Evolutionary conservation across 768 basidiomycete genomes (phyloP).

Genomic region (Pleurotus sapidus): DNA sequence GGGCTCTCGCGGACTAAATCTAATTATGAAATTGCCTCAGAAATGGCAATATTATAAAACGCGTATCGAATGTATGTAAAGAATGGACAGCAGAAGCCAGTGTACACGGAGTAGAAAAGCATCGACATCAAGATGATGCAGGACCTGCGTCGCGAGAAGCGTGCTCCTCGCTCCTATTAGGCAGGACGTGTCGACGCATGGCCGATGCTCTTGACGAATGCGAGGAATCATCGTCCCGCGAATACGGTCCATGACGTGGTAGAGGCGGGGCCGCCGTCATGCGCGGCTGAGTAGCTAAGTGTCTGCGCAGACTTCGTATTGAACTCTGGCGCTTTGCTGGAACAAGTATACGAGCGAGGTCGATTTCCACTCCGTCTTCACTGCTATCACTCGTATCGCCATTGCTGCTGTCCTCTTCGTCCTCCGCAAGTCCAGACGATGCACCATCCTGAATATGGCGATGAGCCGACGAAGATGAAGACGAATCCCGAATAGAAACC

Average conservation of each 20-base stretch:
- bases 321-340: constrained; percentile 73
- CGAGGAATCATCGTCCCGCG: neutral
- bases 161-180: no score
- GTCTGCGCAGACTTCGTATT: constrained; percentile 67
- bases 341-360: constrained; percentile 64
- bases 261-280: neutral
- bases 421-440: constrained; percentile 15
- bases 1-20: no score
- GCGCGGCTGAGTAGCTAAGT: constrained; percentile 29
- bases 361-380: constrained; percentile 51
- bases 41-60: no score
- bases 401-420: constrained; percentile 17
- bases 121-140: no score
- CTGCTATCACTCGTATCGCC: constrained; percentile 35
- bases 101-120: no score
- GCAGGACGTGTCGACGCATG: neutral
- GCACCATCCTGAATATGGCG: neutral
- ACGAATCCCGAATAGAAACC: neutral
- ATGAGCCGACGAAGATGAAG: neutral
- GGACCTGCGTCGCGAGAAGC: no score
- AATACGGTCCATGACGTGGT: neutral
- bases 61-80: no score
- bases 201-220: neutral
- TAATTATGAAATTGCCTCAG: no score
- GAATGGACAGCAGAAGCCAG: no score